Evolutionary conservation across 192 early-diverging fungal genomes (phyloP).

Genomic region (Helicostylum pulchrum): DNA sequence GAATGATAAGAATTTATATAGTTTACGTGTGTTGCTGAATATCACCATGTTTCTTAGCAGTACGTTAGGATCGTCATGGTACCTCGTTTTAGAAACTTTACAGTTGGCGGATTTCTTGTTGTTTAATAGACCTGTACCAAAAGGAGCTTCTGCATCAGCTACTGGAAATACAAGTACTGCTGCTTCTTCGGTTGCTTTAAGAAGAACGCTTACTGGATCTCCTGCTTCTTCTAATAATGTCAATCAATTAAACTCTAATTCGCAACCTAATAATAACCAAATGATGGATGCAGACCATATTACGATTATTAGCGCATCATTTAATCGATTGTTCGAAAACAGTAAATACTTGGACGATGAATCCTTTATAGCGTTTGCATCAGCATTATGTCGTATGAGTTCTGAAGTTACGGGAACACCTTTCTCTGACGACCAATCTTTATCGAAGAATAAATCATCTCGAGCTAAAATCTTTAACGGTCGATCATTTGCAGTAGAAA

Average conservation of each 20-base stretch:
- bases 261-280: slow-evolving; percentile 13
- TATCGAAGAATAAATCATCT: slow-evolving; percentile 13
- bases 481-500: slow-evolving; percentile 75
- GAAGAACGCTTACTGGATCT: slow-evolving; percentile 17
- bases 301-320: slow-evolving; percentile 43
- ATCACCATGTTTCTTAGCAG: slow-evolving; percentile 71
- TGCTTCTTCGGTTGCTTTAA: not conserved
- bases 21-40: slow-evolving; percentile 67
- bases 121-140: slow-evolving; percentile 40
- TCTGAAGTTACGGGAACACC: slow-evolving; percentile 49
- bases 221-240: not conserved
- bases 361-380: slow-evolving; percentile 63
- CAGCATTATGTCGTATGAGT: slow-evolving; percentile 63
- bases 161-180: not conserved
- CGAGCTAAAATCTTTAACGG: slow-evolving; percentile 58
- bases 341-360: slow-evolving; percentile 52
- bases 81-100: slow-evolving; percentile 80
- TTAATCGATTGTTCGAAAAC: slow-evolving; percentile 72
- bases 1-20: slow-evolving; percentile 75
- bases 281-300: slow-evolving; percentile 41
- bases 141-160: slow-evolving; percentile 12
- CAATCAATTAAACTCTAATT: not conserved
- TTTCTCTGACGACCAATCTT: slow-evolving; percentile 33
- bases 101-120: slow-evolving; percentile 83
- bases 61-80: slow-evolving; percentile 82